Conservation (phyloP, 805 yeast genomes). For the Metschnikowia colocasiae region DNA sequence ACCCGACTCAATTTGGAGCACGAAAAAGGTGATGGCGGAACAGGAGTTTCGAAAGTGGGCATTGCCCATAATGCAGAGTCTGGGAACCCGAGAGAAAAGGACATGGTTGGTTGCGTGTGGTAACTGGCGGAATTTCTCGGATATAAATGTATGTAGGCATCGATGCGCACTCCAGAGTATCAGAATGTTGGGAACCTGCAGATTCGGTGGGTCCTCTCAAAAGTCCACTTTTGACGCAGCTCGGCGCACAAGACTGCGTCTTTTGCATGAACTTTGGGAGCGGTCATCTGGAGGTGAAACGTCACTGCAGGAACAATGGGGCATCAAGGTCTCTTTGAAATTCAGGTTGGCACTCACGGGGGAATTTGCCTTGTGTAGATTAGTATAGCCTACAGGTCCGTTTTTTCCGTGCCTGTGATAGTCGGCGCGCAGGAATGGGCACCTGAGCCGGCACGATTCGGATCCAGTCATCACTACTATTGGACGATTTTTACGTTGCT, state of each 20-base stretch:
- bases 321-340: background rate
- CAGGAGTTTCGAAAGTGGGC: constrained; percentile 28
- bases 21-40: constrained; percentile 36
- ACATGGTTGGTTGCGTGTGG: constrained; percentile 9
- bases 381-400: background rate
- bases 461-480: too few relatives aligned
- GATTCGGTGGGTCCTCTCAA: constrained; percentile 1
- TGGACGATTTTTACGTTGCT: background rate
- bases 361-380: background rate
- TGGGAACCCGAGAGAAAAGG: constrained; percentile 33
- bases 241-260: background rate
- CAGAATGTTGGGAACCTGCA: constrained; percentile 7
- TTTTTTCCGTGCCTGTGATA: background rate
- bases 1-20: constrained; percentile 28
- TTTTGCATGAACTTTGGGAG: background rate
- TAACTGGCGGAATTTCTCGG: background rate
- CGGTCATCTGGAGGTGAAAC: background rate
- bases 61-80: constrained; percentile 28
- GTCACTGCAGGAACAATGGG: background rate
- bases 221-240: background rate
- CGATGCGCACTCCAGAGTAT: constrained; percentile 3
- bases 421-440: background rate
- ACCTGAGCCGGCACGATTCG: background rate
- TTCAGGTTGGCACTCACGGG: background rate
- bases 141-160: background rate